Conservation (phyloP, 2,329 filamentous ascomycete species). For the Neopestalotiopsis rosae region DNA sequence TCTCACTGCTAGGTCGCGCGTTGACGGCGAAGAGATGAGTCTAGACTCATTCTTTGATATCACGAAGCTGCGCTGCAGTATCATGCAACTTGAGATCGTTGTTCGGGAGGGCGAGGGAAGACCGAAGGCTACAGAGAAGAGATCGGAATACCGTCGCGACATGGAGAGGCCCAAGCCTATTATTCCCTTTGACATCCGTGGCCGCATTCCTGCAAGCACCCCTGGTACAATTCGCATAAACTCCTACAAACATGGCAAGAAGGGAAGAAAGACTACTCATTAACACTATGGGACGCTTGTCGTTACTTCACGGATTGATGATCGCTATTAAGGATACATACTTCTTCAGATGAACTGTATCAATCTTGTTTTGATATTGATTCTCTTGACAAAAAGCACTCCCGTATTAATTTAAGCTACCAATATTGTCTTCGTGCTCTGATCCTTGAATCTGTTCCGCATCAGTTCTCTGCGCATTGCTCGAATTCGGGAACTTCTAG, state of each 20-base stretch:
- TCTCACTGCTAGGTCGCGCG: conserved; percentile 4
- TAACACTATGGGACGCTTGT: not conserved
- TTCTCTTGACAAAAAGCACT: not conserved
- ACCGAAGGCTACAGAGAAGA: not conserved
- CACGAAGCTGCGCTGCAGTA: conserved; percentile 8
- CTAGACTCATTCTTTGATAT: not conserved
- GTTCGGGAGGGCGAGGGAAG: not conserved
- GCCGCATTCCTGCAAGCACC: not conserved
- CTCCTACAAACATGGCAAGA: not conserved
- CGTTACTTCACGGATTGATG: not conserved
- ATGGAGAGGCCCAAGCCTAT: not conserved
- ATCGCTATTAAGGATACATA: not conserved
- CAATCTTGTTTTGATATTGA: not conserved
- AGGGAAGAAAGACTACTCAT: not conserved
- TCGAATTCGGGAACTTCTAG: not conserved
- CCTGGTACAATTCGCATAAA: not conserved
- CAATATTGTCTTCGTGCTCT: not conserved
- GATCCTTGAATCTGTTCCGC: not conserved
- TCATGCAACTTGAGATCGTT: conserved; percentile 10
- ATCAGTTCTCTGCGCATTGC: not conserved
- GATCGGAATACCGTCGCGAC: not conserved
- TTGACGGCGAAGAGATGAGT: not conserved
- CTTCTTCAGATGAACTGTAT: not conserved
- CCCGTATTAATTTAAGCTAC: not conserved
- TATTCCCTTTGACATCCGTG: not conserved